phyloP scores from a whole-genome alignment of 805 yeast genomes.

The Hanseniaspora vineae region DNA sequence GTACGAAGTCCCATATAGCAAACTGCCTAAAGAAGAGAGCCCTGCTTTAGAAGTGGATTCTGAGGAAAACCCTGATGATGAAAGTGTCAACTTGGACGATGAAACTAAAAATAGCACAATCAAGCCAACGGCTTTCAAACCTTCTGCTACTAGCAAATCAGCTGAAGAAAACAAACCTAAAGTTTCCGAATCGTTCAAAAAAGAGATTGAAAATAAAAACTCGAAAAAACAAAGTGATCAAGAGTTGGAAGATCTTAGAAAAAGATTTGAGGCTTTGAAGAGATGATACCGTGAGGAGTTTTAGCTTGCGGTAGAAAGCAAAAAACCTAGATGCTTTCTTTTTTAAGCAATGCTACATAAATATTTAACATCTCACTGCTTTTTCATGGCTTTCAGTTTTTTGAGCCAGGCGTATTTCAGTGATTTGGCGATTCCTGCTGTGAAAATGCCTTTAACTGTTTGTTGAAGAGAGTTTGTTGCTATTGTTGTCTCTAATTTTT shows the following conservation, averaged over 20 bases:
- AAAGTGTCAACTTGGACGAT: slow-evolving; percentile 8
- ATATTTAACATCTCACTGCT: slow-evolving; percentile 1
- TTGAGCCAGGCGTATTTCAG: slow-evolving; percentile 69
- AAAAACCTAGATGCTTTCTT: too few species aligned
- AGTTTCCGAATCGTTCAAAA: slow-evolving; percentile 12
- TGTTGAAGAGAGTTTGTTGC: slow-evolving; percentile 61
- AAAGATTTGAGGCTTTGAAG: slow-evolving; percentile 65
- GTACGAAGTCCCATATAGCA: slow-evolving; percentile 63
- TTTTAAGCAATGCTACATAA: not conserved
- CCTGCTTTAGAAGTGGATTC: slow-evolving; percentile 13
- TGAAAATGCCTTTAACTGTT: slow-evolving; percentile 67
- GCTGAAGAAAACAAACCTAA: not conserved
- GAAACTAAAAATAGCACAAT: slow-evolving; percentile 20
- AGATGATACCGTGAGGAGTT: not conserved
- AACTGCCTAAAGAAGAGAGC: slow-evolving; percentile 20
- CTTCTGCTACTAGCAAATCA: too few species aligned
- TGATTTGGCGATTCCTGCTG: slow-evolving; percentile 72
- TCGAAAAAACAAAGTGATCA: slow-evolving; percentile 21
- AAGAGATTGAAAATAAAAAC: slow-evolving; percentile 30
- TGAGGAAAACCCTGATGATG: slow-evolving; percentile 16
- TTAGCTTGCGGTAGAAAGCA: too few species aligned
- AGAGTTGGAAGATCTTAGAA: slow-evolving; percentile 54
- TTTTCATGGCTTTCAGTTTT: slow-evolving; percentile 26
- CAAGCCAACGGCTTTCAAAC: not conserved
- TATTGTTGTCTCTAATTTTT: slow-evolving; percentile 41